Evolutionary conservation across 2,329 filamentous ascomycete genomes (phyloP).

Genomic region (Allantophomopsis lycopodina): DNA sequence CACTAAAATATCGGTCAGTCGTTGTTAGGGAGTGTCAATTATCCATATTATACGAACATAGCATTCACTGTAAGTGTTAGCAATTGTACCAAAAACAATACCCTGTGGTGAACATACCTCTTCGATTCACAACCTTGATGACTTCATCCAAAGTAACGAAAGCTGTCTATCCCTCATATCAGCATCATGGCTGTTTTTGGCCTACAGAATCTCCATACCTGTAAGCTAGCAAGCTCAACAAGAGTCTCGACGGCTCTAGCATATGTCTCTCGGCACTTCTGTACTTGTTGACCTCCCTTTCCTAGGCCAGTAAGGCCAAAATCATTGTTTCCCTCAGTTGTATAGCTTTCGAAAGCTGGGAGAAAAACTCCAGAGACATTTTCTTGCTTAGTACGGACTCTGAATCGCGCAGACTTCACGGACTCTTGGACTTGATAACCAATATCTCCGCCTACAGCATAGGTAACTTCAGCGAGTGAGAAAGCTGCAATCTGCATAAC

Average conservation of each 20-base stretch:
- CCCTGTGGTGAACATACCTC: conserved; percentile 42
- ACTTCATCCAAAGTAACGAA: conserved; percentile 98
- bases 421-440: conserved; percentile 96
- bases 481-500: conserved; percentile 99
- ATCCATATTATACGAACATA: conserved; percentile 44
- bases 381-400: conserved; percentile 89
- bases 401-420: conserved; percentile 82
- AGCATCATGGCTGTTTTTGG: too few relatives aligned
- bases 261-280: conserved; percentile 90
- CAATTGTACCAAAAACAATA: neutral
- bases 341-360: conserved; percentile 85
- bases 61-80: conserved; percentile 58
- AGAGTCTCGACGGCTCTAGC: conserved; percentile 89
- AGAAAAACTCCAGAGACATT: conserved; percentile 96
- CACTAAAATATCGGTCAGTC: conserved; percentile 27
- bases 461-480: conserved; percentile 92
- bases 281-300: conserved; percentile 94
- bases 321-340: conserved; percentile 81
- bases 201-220: conserved; percentile 29
- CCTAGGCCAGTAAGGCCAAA: conserved; percentile 92
- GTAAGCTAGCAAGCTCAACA: conserved; percentile 86
- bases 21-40: neutral
- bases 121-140: conserved; percentile 96
- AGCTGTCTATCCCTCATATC: conserved; percentile 46
- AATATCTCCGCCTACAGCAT: conserved; percentile 90